phyloP scores from a whole-genome alignment of 345 rosid species.

The Pugionium dolabratum region DNA sequence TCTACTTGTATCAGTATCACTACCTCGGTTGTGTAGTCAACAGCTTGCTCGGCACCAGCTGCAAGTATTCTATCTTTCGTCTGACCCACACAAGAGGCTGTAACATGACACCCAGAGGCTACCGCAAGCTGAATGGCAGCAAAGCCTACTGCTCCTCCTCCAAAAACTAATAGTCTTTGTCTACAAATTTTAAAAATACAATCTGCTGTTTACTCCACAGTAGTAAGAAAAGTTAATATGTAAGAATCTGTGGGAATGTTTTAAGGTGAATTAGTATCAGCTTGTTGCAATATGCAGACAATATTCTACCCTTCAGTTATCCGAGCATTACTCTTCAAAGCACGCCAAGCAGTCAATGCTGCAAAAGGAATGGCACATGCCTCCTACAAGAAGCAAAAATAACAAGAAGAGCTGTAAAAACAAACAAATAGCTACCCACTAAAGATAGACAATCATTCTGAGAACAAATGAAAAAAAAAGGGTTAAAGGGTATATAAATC shows the following conservation, averaged over 20 bases:
- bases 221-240: not conserved
- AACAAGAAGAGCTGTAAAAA: constrained; percentile 6
- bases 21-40: constrained; percentile 88
- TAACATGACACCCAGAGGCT: constrained; percentile 73
- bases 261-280: constrained; percentile 5
- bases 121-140: constrained; percentile 86
- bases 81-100: constrained; percentile 79
- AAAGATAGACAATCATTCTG: not conserved
- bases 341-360: constrained; percentile 97
- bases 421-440: not conserved
- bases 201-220: not conserved
- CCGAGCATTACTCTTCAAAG: constrained; percentile 84
- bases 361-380: constrained; percentile 96
- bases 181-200: constrained; percentile 41
- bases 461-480: not conserved
- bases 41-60: constrained; percentile 89
- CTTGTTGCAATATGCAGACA: constrained; percentile 3
- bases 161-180: constrained; percentile 76
- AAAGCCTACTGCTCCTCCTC: constrained; percentile 97
- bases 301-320: constrained; percentile 74
- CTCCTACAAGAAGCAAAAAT: constrained; percentile 52
- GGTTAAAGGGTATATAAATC: not conserved
- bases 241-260: constrained; percentile 6
- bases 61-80: constrained; percentile 56
- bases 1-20: constrained; percentile 7